Percentiles rank a stretch among this genome's conserved stretches.
phyloP scores from a whole-genome alignment of 2,329 filamentous ascomycete genomes.

The Xylariaceae sp. region DNA sequence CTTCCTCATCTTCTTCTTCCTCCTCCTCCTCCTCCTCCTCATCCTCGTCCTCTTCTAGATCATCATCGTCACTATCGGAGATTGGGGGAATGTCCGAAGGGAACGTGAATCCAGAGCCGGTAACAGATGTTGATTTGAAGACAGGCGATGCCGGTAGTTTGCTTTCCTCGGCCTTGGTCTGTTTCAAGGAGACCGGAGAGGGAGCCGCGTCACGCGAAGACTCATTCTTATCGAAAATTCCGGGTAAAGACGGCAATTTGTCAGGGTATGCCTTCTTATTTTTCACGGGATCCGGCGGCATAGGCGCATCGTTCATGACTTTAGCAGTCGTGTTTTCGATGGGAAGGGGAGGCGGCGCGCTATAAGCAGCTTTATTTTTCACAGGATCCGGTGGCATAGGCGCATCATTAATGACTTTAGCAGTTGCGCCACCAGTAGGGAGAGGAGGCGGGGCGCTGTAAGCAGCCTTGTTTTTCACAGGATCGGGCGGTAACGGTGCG shows the following conservation, averaged over 20 bases:
- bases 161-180: slow-evolving; percentile 30
- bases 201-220: slow-evolving; percentile 35
- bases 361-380: slow-evolving; percentile 33
- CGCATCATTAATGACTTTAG: slow-evolving; percentile 32
- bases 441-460: slow-evolving; percentile 28
- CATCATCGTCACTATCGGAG: slow-evolving; percentile 39
- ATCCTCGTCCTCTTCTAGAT: slow-evolving; percentile 29
- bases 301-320: slow-evolving; percentile 35
- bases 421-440: slow-evolving; percentile 24
- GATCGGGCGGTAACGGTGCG: slow-evolving; percentile 34
- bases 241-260: slow-evolving; percentile 36
- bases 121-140: slow-evolving; percentile 20
- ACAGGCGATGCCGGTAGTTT: slow-evolving; percentile 26
- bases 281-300: slow-evolving; percentile 37
- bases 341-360: slow-evolving; percentile 27
- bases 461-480: slow-evolving; percentile 34
- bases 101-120: slow-evolving; percentile 30
- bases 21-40: slow-evolving; percentile 21
- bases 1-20: slow-evolving; percentile 35
- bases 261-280: slow-evolving; percentile 32
- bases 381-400: slow-evolving; percentile 37
- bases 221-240: slow-evolving; percentile 23
- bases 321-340: slow-evolving; percentile 23
- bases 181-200: slow-evolving; percentile 36
- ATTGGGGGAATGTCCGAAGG: slow-evolving; percentile 29